Percentiles rank a stretch among this genome's conserved stretches.
phyloP scores from a whole-genome alignment of 805 yeast genomes.

The Phaffomyces thermotolerans region DNA sequence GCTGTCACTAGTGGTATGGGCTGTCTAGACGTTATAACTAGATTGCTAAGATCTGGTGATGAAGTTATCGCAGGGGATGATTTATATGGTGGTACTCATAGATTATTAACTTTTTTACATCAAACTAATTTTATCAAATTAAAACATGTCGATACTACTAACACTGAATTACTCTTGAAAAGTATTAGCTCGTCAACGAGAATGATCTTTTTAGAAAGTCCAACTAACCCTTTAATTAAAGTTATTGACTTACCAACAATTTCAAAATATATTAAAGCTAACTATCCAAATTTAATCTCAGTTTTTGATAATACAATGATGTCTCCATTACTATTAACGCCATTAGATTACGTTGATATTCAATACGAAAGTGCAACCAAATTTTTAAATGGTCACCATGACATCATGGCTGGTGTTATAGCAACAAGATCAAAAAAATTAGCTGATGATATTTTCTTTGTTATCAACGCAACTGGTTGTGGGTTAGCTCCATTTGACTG shows the following conservation, averaged over 20 bases:
- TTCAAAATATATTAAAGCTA: conserved; percentile 55
- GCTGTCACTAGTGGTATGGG: conserved; percentile 94
- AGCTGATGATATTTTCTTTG: conserved; percentile 64
- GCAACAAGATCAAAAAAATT: conserved; percentile 60
- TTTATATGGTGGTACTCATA: conserved; percentile 88
- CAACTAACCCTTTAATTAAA: conserved; percentile 89
- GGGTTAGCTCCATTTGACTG: conserved; percentile 91
- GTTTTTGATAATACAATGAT: conserved; percentile 96
- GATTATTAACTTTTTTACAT: conserved; percentile 68
- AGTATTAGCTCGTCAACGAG: conserved; percentile 53
- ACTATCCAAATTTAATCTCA: conserved; percentile 60
- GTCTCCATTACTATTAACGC: conserved; percentile 83
- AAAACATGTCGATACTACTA: conserved; percentile 76
- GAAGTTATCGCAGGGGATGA: conserved; percentile 93
- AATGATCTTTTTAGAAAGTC: conserved; percentile 81
- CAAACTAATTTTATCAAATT: conserved; percentile 59
- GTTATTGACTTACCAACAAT: conserved; percentile 73
- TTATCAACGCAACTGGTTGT: conserved; percentile 84
- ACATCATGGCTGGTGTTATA: conserved; percentile 90
- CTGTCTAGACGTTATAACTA: conserved; percentile 76
- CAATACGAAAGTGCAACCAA: conserved; percentile 94
- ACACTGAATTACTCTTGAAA: conserved; percentile 50
- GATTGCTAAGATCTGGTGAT: conserved; percentile 72
- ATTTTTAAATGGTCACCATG: conserved; percentile 91
- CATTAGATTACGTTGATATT: conserved; percentile 79